phyloP scores from a whole-genome alignment of 495 filamentous ascomycete genomes.

The Tuber indicum region DNA sequence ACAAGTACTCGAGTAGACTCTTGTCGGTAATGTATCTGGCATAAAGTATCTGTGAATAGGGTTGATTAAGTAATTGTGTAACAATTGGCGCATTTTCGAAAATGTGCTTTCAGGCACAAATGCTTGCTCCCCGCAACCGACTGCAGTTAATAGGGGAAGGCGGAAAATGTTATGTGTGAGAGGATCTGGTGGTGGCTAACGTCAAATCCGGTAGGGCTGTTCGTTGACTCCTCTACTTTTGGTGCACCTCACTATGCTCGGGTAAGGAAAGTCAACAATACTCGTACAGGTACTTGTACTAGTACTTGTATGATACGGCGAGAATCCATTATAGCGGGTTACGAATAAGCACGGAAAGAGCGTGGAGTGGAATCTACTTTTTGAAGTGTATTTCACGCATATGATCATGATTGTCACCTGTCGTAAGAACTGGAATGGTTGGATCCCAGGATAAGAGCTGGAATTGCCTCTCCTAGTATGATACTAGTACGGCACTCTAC shows the following conservation, averaged over 20 bases:
- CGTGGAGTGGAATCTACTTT: background rate
- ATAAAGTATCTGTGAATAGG: too few species aligned
- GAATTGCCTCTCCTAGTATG: background rate
- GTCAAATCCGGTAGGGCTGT: background rate
- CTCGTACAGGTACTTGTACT: background rate
- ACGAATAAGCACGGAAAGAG: background rate
- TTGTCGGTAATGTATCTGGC: background rate
- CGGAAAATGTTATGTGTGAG: background rate
- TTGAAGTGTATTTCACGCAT: background rate
- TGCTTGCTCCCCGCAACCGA: background rate
- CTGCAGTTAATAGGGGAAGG: background rate
- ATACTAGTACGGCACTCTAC: too few species aligned
- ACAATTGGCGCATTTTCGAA: too few species aligned
- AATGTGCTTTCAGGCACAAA: too few species aligned
- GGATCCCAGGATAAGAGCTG: background rate
- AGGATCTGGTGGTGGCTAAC: background rate
- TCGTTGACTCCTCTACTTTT: background rate
- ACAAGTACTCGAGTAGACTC: background rate
- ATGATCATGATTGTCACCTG: background rate
- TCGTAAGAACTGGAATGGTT: background rate
- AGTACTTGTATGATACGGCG: too few species aligned
- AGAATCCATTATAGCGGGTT: background rate
- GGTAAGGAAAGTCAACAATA: background rate
- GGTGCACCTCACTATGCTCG: background rate
- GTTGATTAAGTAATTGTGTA: too few species aligned